Evolutionary conservation across 2,329 filamentous ascomycete species (phyloP).

Genomic region (Calonectria leucothoes): DNA sequence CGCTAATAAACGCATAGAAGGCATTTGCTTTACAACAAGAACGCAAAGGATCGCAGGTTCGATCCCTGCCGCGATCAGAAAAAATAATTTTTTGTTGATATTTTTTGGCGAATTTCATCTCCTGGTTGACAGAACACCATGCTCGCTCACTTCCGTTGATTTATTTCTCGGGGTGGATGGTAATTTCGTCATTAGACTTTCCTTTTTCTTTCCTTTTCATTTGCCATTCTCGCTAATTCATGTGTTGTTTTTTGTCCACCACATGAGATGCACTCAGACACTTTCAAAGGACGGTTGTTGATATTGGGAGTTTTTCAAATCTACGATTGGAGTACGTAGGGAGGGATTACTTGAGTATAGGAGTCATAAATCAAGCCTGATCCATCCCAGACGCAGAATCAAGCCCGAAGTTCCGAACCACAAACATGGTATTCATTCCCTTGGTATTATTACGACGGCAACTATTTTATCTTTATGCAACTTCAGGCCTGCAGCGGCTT

Average conservation of each 20-base stretch:
- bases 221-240: neutral
- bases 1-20: neutral
- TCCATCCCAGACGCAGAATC: neutral
- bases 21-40: constrained; percentile 30
- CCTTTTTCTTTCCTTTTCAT: neutral
- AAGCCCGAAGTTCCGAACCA: neutral
- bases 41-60: constrained; percentile 38
- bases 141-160: no score
- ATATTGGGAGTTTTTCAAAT: neutral
- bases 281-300: no score
- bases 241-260: no score
- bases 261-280: no score
- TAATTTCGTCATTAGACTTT: no score
- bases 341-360: no score
- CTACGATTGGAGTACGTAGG: no score
- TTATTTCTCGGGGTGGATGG: no score
- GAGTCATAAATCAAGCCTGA: no score
- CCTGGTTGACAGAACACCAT: no score
- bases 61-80: constrained; percentile 36
- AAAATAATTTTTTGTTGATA: neutral
- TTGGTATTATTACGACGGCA: neutral
- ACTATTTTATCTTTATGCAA: neutral
- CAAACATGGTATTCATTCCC: neutral
- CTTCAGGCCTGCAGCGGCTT: constrained; percentile 60
- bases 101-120: no score